These are phyloP conservation scores for Meripilus lineatus DNA, from an alignment of 1,284 basidiomycete genomes.

Conservation along the genomic window DNA sequence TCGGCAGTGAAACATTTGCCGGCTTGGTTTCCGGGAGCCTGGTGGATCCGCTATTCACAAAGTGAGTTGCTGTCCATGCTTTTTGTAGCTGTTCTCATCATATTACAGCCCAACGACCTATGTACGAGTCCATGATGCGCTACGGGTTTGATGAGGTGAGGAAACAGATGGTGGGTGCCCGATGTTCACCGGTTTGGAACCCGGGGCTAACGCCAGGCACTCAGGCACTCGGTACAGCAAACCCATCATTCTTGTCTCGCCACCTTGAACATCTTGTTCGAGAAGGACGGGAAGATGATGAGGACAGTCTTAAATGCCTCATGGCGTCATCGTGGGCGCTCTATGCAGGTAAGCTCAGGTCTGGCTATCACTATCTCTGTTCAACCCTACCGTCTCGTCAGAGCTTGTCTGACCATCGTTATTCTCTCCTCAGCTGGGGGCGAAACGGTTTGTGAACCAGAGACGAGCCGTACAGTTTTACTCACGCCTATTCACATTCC, in stretches of 20 bases:
- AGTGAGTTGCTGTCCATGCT: too few species aligned
- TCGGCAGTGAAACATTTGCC: constrained; percentile 18
- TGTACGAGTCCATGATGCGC: constrained; percentile 12
- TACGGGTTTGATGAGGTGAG: constrained; percentile 18
- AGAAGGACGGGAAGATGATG: too few species aligned
- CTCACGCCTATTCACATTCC: constrained; percentile 33
- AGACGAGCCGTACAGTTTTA: constrained; percentile 28
- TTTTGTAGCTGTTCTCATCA: too few species aligned
- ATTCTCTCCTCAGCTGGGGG: neutral
- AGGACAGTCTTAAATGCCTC: too few species aligned
- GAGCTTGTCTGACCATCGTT: neutral
- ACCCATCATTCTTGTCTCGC: neutral
- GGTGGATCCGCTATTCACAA: too few species aligned
- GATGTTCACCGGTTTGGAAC: too few species aligned
- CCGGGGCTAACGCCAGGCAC: too few species aligned
- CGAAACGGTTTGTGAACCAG: neutral
- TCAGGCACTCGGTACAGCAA: neutral
- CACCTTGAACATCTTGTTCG: constrained; percentile 1
- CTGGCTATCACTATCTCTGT: neutral
- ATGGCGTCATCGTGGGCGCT: neutral
- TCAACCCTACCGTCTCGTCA: neutral
- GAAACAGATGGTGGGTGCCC: constrained; percentile 18
- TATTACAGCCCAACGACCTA: too few species aligned
- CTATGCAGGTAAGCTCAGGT: neutral
- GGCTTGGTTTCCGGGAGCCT: constrained; percentile 24